Percentiles rank a stretch among this genome's conserved stretches.
phyloP scores from a whole-genome alignment of 495 filamentous ascomycete genomes.

The Cairneyella variabilis region DNA sequence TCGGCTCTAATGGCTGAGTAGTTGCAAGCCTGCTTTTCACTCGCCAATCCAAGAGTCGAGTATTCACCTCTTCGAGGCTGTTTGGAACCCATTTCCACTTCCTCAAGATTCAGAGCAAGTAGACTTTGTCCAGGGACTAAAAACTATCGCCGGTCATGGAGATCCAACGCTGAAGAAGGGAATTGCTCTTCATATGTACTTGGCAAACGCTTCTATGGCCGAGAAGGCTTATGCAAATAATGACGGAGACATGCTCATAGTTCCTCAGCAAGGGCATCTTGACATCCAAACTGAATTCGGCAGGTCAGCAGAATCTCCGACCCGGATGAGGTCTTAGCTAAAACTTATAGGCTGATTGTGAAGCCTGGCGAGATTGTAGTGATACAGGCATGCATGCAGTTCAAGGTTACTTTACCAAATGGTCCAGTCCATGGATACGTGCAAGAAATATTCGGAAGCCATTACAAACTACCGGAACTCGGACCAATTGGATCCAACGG shows the following conservation, averaged over 20 bases:
- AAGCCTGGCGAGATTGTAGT: constrained; percentile 68
- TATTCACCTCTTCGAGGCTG: too few species aligned
- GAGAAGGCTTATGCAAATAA: constrained; percentile 64
- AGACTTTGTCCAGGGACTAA: constrained; percentile 10
- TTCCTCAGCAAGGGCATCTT: constrained; percentile 62
- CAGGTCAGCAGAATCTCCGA: too few species aligned
- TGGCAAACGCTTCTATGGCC: constrained; percentile 61
- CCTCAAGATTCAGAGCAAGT: too few species aligned
- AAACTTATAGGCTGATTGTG: constrained; percentile 54
- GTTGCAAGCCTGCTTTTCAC: too few species aligned
- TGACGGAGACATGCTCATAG: constrained; percentile 69
- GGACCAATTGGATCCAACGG: constrained; percentile 69
- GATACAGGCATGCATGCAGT: constrained; percentile 64
- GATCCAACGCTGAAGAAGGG: constrained; percentile 64
- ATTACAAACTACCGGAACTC: constrained; percentile 65
- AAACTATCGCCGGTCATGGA: constrained; percentile 54
- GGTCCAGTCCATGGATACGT: constrained; percentile 66
- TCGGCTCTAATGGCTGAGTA: too few species aligned
- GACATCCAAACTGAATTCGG: constrained; percentile 62
- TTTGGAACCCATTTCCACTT: too few species aligned
- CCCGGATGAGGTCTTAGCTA: too few species aligned
- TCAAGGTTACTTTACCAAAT: constrained; percentile 54
- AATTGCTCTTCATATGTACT: constrained; percentile 61
- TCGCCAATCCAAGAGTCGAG: too few species aligned
- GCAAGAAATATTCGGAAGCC: constrained; percentile 32